Evolutionary conservation across 208 protist species (phyloP), one percentile per base, ranked within the genome.

Genomic region (Trypanosoma platydactyli): DNA sequence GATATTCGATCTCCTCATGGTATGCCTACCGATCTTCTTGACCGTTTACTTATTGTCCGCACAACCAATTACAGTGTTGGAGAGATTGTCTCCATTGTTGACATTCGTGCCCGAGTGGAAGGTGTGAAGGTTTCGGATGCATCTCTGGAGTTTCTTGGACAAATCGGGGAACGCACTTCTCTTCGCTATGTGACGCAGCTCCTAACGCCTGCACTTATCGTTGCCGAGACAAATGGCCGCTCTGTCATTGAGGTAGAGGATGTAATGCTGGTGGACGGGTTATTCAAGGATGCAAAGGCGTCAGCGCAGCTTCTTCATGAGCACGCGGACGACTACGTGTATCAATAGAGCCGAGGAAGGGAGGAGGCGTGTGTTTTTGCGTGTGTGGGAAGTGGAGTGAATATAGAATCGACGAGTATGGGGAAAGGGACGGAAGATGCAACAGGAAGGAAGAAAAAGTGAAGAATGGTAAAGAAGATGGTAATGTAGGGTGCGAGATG

Each of bases 21-120:
- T 46, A 99, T 99, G 41, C 99, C 99, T 18, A 93, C 98, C 13
- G 99, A 99, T 88, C 76, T 99, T 46, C 88, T 99, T 6, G 99
- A 99, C 76, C 97, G 99, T 55, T 78, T 99, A 5, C 83, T 99
- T 64, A 99, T 99, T 73, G 97, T 99, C 55, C 87, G 92, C 38
- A 99, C 99, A 18, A 74, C 91, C 24, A 96, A 98, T 48, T 99
- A 99, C 83, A 83, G 68, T 13, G 64, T 88, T 54, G 82, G 98
- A 3, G 98, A 99, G 69, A 98, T 99, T 49, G 84, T 89, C 22
- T 80, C 95, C 25, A 99, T 99, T 83, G 83, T 99, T 15, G 81
- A 89, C 44, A 98, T 99, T 58, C 87, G 97, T 57, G 94, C 95
- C 3, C 81, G 94, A 40, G 96, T 98, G 16, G 98, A 99, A 79